phyloP scores from a whole-genome alignment of 2,329 filamentous ascomycete species.

The Huntiella abstrusa region DNA sequence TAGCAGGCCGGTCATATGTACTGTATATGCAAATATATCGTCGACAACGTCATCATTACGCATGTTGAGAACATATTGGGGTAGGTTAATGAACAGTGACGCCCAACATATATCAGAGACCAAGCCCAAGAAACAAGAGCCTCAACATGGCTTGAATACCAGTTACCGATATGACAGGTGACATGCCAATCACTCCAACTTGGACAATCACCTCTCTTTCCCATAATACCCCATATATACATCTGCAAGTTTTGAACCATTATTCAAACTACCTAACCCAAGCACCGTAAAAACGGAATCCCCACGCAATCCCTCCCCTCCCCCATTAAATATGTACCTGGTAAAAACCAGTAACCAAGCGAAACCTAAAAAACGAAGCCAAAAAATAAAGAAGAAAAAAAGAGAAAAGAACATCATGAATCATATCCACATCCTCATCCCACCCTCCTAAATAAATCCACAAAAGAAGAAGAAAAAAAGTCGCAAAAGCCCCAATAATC shows the following conservation, averaged over 20 bases:
- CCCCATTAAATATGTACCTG: neutral
- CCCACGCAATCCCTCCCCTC: neutral
- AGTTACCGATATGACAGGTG: neutral
- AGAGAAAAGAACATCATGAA: neutral
- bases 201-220: neutral
- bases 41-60: too few species aligned
- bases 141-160: neutral
- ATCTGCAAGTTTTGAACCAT: neutral
- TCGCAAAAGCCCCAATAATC: neutral
- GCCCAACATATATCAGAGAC: too few species aligned
- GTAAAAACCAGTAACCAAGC: slow-evolving; percentile 1
- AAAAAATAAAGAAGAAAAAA: neutral
- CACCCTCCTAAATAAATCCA: neutral
- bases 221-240: neutral
- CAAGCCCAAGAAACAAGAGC: too few species aligned
- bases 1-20: too few species aligned
- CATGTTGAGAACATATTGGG: too few species aligned
- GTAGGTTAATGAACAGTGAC: too few species aligned
- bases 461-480: too few species aligned
- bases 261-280: neutral
- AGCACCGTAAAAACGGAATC: neutral
- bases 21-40: too few species aligned
- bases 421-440: neutral
- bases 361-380: neutral
- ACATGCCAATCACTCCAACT: neutral